Conservation (phyloP, 495 filamentous ascomycete genomes). For the Xylaria castorea region DNA sequence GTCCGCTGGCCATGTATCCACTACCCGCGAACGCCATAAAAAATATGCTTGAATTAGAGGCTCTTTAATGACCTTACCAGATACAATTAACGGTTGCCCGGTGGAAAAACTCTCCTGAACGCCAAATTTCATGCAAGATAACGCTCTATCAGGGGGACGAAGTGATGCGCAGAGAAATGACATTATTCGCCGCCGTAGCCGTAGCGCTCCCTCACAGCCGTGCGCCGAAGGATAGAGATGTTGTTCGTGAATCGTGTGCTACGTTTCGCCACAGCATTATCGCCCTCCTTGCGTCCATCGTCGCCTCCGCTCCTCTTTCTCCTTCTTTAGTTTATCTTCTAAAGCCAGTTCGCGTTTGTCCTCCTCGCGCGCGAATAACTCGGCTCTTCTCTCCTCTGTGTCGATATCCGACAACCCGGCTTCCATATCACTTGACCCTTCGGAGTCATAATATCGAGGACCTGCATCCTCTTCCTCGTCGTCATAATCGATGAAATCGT, state of each 20-base stretch:
- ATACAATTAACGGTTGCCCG: slow-evolving; percentile 27
- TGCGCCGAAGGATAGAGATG: slow-evolving; percentile 27
- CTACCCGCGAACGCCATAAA: slow-evolving; percentile 21
- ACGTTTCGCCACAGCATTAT: slow-evolving; percentile 23
- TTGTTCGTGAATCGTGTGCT: slow-evolving; percentile 28
- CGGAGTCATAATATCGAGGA: slow-evolving; percentile 53
- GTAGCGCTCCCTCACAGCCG: slow-evolving; percentile 22
- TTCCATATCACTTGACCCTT: slow-evolving; percentile 67
- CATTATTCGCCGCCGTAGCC: background rate
- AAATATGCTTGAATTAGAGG: slow-evolving; percentile 9
- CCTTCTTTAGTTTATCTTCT: slow-evolving; percentile 50
- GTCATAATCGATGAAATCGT: slow-evolving; percentile 62
- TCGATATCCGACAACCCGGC: slow-evolving; percentile 65
- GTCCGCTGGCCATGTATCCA: background rate
- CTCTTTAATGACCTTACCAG: slow-evolving; percentile 4
- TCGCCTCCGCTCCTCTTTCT: slow-evolving; percentile 55
- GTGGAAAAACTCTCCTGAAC: slow-evolving; percentile 27
- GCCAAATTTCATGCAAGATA: slow-evolving; percentile 26
- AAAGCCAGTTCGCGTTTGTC: slow-evolving; percentile 56
- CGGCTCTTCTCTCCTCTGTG: slow-evolving; percentile 61
- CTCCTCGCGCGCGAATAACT: slow-evolving; percentile 55
- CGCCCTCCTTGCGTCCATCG: slow-evolving; percentile 31
- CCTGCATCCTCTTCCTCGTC: slow-evolving; percentile 57
- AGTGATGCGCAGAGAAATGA: slow-evolving; percentile 16
- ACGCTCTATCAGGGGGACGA: slow-evolving; percentile 19